Conservation (phyloP, 2,329 filamentous ascomycete species). For the Alternaria hordeiaustralica region DNA sequence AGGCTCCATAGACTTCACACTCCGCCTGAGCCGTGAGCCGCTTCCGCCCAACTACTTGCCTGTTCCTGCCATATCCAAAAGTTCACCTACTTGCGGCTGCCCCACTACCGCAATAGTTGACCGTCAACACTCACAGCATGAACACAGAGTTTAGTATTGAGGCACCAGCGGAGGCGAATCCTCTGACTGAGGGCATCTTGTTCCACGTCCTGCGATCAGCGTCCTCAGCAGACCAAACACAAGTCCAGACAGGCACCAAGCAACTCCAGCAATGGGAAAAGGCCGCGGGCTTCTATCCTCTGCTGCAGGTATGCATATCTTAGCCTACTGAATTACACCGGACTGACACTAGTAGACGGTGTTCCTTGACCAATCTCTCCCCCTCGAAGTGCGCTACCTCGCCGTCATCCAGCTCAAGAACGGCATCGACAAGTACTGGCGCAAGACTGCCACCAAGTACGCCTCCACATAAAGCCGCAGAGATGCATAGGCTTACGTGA, state of each 20-base stretch:
- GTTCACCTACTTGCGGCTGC: slow-evolving; percentile 2
- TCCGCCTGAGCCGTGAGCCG: background rate
- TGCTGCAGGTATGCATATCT: slow-evolving; percentile 49
- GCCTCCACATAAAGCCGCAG: background rate
- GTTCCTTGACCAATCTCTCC: slow-evolving; percentile 80
- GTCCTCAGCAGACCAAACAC: slow-evolving; percentile 54
- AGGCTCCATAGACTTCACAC: slow-evolving; percentile 11
- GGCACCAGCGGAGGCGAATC: slow-evolving; percentile 78
- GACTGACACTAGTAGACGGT: slow-evolving; percentile 63
- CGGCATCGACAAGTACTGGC: slow-evolving; percentile 94
- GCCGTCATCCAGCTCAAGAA: slow-evolving; percentile 96
- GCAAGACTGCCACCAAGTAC: slow-evolving; percentile 75
- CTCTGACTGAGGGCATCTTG: slow-evolving; percentile 56
- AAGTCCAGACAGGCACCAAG: slow-evolving; percentile 60
- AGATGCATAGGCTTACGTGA: slow-evolving; percentile 12
- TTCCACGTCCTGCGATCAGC: slow-evolving; percentile 58
- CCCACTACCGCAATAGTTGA: slow-evolving; percentile 19
- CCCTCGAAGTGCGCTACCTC: slow-evolving; percentile 81
- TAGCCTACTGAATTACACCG: background rate
- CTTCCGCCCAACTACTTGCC: background rate
- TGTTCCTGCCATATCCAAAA: background rate
- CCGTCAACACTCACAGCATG: slow-evolving; percentile 27
- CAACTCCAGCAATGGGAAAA: slow-evolving; percentile 61
- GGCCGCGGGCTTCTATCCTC: slow-evolving; percentile 54
- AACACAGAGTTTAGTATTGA: slow-evolving; percentile 57